Conservation (phyloP, 306 rosid species). For the Medicago lupulina region DNA sequence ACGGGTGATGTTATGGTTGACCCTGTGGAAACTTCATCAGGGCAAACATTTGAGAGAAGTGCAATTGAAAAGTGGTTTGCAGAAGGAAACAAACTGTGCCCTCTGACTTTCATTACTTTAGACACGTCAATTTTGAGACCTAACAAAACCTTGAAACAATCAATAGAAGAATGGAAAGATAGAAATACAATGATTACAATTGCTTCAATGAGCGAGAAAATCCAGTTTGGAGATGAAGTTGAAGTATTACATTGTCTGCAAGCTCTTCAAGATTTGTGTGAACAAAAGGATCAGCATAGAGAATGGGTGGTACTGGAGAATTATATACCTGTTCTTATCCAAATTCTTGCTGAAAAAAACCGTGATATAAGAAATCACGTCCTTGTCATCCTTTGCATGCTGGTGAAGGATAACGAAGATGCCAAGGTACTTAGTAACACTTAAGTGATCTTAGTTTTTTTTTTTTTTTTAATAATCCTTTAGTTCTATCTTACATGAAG, state of each 20-base stretch:
- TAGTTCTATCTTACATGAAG: neutral
- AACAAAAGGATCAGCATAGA: conserved; percentile 59
- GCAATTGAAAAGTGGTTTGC: conserved; percentile 69
- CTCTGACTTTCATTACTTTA: conserved; percentile 57
- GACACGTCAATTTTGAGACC: conserved; percentile 59
- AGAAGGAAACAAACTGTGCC: conserved; percentile 65
- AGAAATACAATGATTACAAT: conserved; percentile 65
- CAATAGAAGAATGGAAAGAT: conserved; percentile 78
- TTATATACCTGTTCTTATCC: conserved; percentile 57
- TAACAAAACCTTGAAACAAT: conserved; percentile 64
- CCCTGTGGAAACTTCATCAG: conserved; percentile 76
- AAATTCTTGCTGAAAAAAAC: conserved; percentile 59
- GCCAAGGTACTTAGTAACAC: conserved; percentile 58
- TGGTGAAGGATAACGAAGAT: conserved; percentile 58
- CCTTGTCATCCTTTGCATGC: conserved; percentile 60
- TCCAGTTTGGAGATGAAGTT: conserved; percentile 53
- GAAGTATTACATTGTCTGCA: conserved; percentile 8
- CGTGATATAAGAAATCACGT: conserved; percentile 57
- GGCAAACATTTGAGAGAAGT: conserved; percentile 70
- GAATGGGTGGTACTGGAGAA: conserved; percentile 71
- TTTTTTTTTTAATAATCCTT: neutral
- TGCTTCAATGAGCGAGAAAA: conserved; percentile 44
- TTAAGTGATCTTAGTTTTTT: neutral
- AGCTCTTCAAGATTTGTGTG: conserved; percentile 47
- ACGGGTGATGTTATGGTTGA: conserved; percentile 67